These are phyloP conservation scores for Umbilicaria muhlenbergii DNA, from an alignment of 495 filamentous ascomycete species.

Conservation along the genomic window DNA sequence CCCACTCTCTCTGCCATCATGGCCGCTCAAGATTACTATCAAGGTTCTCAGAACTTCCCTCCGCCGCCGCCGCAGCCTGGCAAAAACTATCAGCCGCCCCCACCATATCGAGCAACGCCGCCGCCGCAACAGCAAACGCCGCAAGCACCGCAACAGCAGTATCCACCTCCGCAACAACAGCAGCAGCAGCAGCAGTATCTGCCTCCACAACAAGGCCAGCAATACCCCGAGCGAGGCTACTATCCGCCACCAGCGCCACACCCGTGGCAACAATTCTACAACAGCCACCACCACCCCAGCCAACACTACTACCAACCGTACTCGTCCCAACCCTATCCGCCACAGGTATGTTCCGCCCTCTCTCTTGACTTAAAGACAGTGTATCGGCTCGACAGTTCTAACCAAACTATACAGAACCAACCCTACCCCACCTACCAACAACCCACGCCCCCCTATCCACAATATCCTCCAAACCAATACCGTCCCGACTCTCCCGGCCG, in stretches of 20 bases:
- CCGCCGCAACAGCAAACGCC: not conserved
- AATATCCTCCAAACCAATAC: not conserved
- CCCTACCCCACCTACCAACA: not conserved
- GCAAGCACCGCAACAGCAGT: not conserved
- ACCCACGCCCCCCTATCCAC: slow-evolving; percentile 1
- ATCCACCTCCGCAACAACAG: too few relatives aligned
- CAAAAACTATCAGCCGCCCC: not conserved
- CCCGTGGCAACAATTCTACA: slow-evolving; percentile 7
- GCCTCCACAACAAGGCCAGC: too few relatives aligned
- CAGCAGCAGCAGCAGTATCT: too few relatives aligned
- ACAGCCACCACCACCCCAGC: slow-evolving; percentile 6
- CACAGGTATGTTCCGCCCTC: slow-evolving; percentile 2
- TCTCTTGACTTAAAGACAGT: too few relatives aligned
- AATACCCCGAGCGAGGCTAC: too few relatives aligned
- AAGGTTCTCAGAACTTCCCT: slow-evolving; percentile 10
- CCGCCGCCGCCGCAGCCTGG: slow-evolving; percentile 7
- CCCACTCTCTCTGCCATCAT: not conserved
- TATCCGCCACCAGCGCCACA: too few relatives aligned
- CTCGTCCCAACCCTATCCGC: slow-evolving; percentile 1
- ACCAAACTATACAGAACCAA: not conserved
- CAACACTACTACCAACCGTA: slow-evolving; percentile 3
- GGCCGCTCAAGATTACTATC: slow-evolving; percentile 12
- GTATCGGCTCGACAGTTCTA: not conserved
- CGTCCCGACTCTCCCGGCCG: slow-evolving; percentile 2
- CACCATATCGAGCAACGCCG: slow-evolving; percentile 1